Conservation (phyloP, 495 filamentous ascomycete species). For the Geoglossum glabrum region DNA sequence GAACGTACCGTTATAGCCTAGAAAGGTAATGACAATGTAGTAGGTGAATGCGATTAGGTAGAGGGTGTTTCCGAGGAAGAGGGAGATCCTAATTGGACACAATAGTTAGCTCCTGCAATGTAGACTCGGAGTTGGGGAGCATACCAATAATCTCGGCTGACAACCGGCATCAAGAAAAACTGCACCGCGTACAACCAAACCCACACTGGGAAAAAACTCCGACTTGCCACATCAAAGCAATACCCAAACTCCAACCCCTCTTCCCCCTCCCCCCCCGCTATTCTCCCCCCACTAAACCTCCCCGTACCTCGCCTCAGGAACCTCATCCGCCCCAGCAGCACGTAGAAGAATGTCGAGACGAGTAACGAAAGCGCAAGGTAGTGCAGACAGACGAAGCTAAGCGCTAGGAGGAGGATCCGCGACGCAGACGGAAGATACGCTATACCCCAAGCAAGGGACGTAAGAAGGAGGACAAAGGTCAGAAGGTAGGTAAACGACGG, state of each 20-base stretch:
- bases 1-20: conserved; percentile 44
- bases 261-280: conserved; percentile 19
- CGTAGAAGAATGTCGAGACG: conserved; percentile 40
- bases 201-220: conserved; percentile 58
- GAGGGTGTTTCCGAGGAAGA: conserved; percentile 49
- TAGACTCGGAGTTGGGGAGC: not conserved
- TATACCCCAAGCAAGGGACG: conserved; percentile 52
- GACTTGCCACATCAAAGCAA: conserved; percentile 55
- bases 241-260: conserved; percentile 51
- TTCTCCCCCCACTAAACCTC: conserved; percentile 25
- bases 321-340: conserved; percentile 31
- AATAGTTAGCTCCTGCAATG: conserved; percentile 20
- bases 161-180: conserved; percentile 47
- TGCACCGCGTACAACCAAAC: conserved; percentile 53
- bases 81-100: conserved; percentile 29
- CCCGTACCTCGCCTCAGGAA: conserved; percentile 28
- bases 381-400: conserved; percentile 44
- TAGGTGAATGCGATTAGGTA: conserved; percentile 50
- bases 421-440: conserved; percentile 42
- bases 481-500: conserved; percentile 63
- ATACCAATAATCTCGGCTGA: conserved; percentile 30
- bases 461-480: conserved; percentile 52
- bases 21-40: conserved; percentile 52
- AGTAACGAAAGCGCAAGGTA: conserved; percentile 42
- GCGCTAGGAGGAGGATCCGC: conserved; percentile 34